Percentiles rank a stretch among this genome's conserved stretches.
These are phyloP conservation scores for Pythium scleroteichum DNA, from an alignment of 352 stramenopile genomes.

Conservation along the genomic window DNA sequence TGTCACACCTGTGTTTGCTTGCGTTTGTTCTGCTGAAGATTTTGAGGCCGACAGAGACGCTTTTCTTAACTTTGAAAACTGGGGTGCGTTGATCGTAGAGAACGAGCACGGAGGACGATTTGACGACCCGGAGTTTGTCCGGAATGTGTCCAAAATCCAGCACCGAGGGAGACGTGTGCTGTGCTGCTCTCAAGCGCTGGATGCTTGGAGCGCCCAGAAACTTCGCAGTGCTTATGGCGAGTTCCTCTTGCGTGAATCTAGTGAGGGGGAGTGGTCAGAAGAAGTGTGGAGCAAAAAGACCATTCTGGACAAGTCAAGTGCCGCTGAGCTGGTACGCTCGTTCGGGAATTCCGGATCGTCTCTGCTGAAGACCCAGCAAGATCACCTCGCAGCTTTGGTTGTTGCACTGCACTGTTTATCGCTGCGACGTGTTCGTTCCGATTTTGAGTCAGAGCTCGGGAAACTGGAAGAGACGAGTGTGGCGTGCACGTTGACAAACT, in stretches of 20 bases:
- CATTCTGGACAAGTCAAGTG: slow-evolving; percentile 50
- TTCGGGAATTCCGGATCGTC: slow-evolving; percentile 47
- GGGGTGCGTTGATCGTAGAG: slow-evolving; percentile 79
- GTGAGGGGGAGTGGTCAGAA: slow-evolving; percentile 4
- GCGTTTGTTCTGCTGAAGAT: slow-evolving; percentile 54
- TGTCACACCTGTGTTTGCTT: slow-evolving; percentile 52
- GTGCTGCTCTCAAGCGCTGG: slow-evolving; percentile 60
- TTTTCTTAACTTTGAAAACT: slow-evolving; percentile 50
- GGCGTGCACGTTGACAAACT: slow-evolving; percentile 48
- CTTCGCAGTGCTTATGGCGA: slow-evolving; percentile 44
- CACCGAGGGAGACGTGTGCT: slow-evolving; percentile 58
- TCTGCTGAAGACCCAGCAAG: slow-evolving; percentile 45
- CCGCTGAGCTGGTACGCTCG: slow-evolving; percentile 39
- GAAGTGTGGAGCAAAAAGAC: slow-evolving; percentile 27
- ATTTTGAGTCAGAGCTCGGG: slow-evolving; percentile 75
- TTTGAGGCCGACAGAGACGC: slow-evolving; percentile 55
- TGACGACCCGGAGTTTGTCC: slow-evolving; percentile 41
- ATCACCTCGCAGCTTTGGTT: slow-evolving; percentile 44
- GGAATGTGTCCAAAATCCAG: slow-evolving; percentile 43
- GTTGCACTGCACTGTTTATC: slow-evolving; percentile 61
- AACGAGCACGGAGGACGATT: slow-evolving; percentile 57
- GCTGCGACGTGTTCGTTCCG: slow-evolving; percentile 65
- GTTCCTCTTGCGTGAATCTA: slow-evolving; percentile 39
- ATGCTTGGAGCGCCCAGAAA: slow-evolving; percentile 49
- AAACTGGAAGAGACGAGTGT: slow-evolving; percentile 85